A percentile compares a stretch with the other conserved stretches of the same genome.
phyloP scores from a whole-genome alignment of 352 stramenopile genomes.

The Globisporangium canariense region DNA sequence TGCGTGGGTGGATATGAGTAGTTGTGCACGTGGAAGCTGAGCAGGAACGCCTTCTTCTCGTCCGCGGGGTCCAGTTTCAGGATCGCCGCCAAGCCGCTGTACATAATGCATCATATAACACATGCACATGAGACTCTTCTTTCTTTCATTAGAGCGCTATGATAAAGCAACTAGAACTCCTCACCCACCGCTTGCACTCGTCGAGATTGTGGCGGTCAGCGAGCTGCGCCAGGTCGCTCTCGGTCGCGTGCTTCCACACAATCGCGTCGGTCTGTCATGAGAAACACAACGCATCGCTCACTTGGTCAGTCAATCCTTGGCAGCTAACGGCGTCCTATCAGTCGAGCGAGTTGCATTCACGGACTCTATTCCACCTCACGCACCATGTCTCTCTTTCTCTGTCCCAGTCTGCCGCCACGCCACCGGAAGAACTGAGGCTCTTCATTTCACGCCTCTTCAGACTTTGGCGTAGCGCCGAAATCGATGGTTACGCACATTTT shows the following conservation, averaged over 20 bases:
- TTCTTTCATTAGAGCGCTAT: too few relatives aligned
- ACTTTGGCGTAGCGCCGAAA: too few relatives aligned
- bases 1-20: slow-evolving; percentile 56
- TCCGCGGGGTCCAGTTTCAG: slow-evolving; percentile 41
- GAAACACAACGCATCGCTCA: not conserved
- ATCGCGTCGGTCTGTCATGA: slow-evolving; percentile 41
- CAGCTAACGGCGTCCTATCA: not conserved
- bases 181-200: slow-evolving; percentile 51
- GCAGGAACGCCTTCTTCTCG: slow-evolving; percentile 39
- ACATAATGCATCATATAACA: not conserved
- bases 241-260: slow-evolving; percentile 52
- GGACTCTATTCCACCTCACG: not conserved
- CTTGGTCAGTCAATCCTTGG: not conserved
- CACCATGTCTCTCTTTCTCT: not conserved
- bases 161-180: not conserved
- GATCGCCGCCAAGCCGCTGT: slow-evolving; percentile 44
- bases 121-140: not conserved
- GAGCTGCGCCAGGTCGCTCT: slow-evolving; percentile 36
- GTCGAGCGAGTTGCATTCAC: not conserved
- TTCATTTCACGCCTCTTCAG: too few relatives aligned
- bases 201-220: slow-evolving; percentile 38
- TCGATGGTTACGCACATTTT: too few relatives aligned
- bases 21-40: slow-evolving; percentile 57
- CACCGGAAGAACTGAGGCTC: not conserved
- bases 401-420: not conserved